Evolutionary conservation across 2,329 filamentous ascomycete species (phyloP), one percentile per base, ranked within the genome.

Genomic region (Colletotrichum sojae): DNA sequence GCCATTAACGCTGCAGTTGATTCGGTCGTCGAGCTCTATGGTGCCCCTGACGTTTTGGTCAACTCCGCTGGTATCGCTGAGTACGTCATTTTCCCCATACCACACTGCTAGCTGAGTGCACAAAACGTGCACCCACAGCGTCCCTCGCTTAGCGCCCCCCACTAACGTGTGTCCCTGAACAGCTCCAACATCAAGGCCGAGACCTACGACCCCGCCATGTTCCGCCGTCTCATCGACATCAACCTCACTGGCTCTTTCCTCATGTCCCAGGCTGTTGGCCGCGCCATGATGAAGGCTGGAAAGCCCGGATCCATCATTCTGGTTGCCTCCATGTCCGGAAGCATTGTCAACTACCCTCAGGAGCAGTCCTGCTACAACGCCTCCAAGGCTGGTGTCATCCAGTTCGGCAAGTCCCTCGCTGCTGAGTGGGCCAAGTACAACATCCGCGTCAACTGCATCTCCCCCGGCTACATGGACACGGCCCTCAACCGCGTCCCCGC

Each of bases 401-500:
- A 93, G 82, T 87, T 95, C 61, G 91, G 89, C 81, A 94, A 93
- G 84, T 94, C 92, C 4, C 88, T 96, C 25, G 93, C 92, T 51
- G 92, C 92, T 63, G 93, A 96, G 83, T 95, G 93, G 93, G 92
- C 93, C 76, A 92, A 93, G 82, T 87, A 94, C 81, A 86, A 87
- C 74, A 94, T 95, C 77, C 91, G 93, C 45, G 92, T 95, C 76
- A 96, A 96, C 87, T 91, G 89, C 80, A 94, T 95, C 81, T 93
- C 90, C 6, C 93, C 93, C 20, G 93, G 93, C 36, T 95, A 95
- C 84, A 95, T 95, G 90, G 92, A 95, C 84, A 96, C 93, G 5
- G 91, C 91, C 5, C 85, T 94, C 71, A 95, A 94, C 88, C 90
- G 91, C 69, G 91, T 93, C 8, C 91, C 92, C 22, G 91, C 91